These are phyloP conservation scores for Phenoliferia sp. DNA, from an alignment of 1,284 basidiomycete genomes.

Conservation along the genomic window DNA sequence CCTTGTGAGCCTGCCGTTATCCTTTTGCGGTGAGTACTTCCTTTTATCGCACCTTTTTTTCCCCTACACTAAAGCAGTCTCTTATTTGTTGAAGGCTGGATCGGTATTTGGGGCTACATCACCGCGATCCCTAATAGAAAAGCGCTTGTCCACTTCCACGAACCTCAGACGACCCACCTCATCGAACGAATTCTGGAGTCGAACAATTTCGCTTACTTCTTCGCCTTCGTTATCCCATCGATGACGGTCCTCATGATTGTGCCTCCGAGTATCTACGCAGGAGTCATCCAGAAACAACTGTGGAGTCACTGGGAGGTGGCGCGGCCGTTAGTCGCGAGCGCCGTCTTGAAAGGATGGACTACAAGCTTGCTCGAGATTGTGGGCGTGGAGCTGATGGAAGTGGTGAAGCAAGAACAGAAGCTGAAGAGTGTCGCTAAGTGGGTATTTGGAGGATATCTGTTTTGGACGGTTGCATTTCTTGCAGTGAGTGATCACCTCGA, in stretches of 20 bases:
- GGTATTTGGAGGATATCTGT: neutral
- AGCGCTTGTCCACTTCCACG: neutral
- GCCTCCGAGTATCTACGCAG: neutral
- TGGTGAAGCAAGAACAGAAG: neutral
- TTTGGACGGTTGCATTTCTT: neutral
- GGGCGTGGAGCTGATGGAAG: neutral
- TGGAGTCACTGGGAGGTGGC: neutral
- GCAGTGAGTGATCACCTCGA: neutral
- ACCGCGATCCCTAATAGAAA: neutral
- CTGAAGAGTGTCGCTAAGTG: neutral
- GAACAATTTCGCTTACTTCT: neutral
- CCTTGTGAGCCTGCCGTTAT: neutral
- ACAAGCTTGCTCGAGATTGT: neutral
- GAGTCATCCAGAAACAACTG: neutral
- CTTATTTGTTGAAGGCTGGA: neutral
- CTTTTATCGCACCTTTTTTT: neutral
- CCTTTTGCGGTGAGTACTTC: neutral
- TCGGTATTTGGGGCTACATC: neutral
- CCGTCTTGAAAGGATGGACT: neutral
- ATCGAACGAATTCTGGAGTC: neutral
- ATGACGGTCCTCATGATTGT: neutral
- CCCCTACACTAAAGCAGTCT: neutral
- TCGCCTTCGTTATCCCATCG: neutral
- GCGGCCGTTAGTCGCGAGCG: neutral
- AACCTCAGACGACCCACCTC: neutral